Conservation (phyloP, 805 yeast species). For the Kregervanrija fluxuum region DNA sequence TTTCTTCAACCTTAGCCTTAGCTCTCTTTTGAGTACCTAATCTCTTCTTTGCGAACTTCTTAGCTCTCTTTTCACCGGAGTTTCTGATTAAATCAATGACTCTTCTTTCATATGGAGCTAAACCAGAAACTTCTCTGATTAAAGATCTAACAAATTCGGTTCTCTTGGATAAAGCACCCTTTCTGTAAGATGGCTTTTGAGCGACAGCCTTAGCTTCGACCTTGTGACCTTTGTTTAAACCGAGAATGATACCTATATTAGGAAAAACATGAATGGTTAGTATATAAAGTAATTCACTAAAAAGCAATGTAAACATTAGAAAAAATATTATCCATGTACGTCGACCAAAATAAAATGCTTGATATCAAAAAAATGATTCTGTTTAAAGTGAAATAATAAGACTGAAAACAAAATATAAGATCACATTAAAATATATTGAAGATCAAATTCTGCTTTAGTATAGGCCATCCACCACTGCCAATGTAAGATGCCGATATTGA, state of each 20-base stretch:
- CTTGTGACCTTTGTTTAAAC: constrained; percentile 99
- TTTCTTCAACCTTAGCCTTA: constrained; percentile 98
- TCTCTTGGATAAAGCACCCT: constrained; percentile 95
- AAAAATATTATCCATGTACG: too few relatives aligned
- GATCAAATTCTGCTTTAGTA: too few relatives aligned
- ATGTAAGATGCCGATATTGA: too few relatives aligned
- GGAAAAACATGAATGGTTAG: constrained; percentile 9
- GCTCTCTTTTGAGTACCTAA: constrained; percentile 99
- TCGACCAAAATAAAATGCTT: too few relatives aligned
- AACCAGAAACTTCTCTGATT: constrained; percentile 95
- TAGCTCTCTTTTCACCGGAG: constrained; percentile 99
- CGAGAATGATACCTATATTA: constrained; percentile 81
- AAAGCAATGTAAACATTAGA: too few relatives aligned
- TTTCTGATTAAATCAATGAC: constrained; percentile 98
- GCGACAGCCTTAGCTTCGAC: constrained; percentile 79
- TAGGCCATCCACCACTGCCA: too few relatives aligned
- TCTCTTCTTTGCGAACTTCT: constrained; percentile 99
- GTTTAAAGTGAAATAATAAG: not conserved
- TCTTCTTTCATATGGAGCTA: constrained; percentile 99
- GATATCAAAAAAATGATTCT: too few relatives aligned
- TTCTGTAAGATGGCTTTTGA: constrained; percentile 89
- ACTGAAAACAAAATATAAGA: too few relatives aligned
- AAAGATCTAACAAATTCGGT: constrained; percentile 90
- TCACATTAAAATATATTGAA: too few relatives aligned
- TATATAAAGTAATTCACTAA: not conserved